Evolutionary conservation across 2,329 filamentous ascomycete species (phyloP), one percentile per base, ranked within the genome.

Genomic region (Lasiodiplodia sp.): DNA sequence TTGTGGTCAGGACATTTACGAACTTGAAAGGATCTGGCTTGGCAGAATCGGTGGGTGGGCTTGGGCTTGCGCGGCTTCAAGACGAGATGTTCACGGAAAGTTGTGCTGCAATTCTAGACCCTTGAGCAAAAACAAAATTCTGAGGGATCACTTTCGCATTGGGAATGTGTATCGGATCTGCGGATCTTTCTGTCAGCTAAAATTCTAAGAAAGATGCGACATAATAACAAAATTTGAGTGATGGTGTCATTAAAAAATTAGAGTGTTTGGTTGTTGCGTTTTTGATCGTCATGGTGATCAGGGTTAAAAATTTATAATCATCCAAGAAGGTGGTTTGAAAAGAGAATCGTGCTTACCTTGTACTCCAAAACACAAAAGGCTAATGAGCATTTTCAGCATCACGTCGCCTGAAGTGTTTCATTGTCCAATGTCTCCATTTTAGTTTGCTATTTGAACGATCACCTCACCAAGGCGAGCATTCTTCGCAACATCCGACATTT

Each of bases 231-330:
- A n/a, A 2, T 18, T 23, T 52, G 31, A 18, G 47, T 25, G 47
- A 3, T 10, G 16, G 44, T 34, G 80, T 90, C 88, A 89, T 86
- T 79, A 89, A 90, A 89, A 90, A 90, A 90, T 89, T 89, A 90
- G 87, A 90, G 87, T 89, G 84, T 87, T 86, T 88, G 31, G 87
- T 87, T 88, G 85, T 84, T 64, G 60, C 44, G 82, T 82, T 85
- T 84, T 84, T 85, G 73, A 78, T 88, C 86, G 81, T 88, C 87
- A 89, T 80, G 74, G 78, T 23, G 76, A 80, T 89, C 84, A 83
- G 87, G 83, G 87, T 89, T 90, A 89, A 90, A 90, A 89, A 89
- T 79, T 71, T 81, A 80, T 89, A 86, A 89, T 90, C 88, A 85
- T 87, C 76, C 81, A 80, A 76, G 40, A 25, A 34, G 63, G 56